phyloP scores from a whole-genome alignment of 768 basidiomycete genomes.

The Tricholoma sp. region DNA sequence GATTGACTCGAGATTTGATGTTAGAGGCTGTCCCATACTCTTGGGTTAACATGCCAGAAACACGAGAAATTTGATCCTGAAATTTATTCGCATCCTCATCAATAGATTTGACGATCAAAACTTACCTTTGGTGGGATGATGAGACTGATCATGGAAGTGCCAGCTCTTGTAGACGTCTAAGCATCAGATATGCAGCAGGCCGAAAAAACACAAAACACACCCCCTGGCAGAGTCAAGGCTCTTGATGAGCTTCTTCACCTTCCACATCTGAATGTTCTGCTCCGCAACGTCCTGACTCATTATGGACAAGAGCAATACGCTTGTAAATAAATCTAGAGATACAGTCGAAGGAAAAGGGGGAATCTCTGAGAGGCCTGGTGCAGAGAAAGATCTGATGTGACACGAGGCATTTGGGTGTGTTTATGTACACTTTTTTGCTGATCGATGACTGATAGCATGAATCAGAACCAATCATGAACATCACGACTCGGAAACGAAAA shows the following conservation, averaged over 20 bases:
- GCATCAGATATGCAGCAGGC: conserved; percentile 19
- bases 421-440: conserved; percentile 16
- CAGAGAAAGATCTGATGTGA: conserved; percentile 22
- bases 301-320: conserved; percentile 36
- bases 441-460: neutral
- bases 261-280: conserved; percentile 97
- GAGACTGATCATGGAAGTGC: conserved; percentile 98
- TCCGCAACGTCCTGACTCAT: conserved; percentile 86
- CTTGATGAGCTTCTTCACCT: conserved; percentile 98
- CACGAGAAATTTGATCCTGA: conserved; percentile 91
- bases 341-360: conserved; percentile 16
- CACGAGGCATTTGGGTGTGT: conserved; percentile 17
- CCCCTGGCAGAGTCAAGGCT: conserved; percentile 93
- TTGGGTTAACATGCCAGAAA: conserved; percentile 94
- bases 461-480: conserved; percentile 1
- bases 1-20: conserved; percentile 98
- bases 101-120: conserved; percentile 11
- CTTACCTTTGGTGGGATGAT: conserved; percentile 91
- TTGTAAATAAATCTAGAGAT: conserved; percentile 24
- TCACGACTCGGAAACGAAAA: conserved; percentile 34
- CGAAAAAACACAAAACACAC: conserved; percentile 30
- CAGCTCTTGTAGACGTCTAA: conserved; percentile 50
- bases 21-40: conserved; percentile 99
- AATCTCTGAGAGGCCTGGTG: conserved; percentile 14
- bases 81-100: conserved; percentile 7